phyloP scores from a whole-genome alignment of 805 yeast species.

The Pichia nakasei region DNA sequence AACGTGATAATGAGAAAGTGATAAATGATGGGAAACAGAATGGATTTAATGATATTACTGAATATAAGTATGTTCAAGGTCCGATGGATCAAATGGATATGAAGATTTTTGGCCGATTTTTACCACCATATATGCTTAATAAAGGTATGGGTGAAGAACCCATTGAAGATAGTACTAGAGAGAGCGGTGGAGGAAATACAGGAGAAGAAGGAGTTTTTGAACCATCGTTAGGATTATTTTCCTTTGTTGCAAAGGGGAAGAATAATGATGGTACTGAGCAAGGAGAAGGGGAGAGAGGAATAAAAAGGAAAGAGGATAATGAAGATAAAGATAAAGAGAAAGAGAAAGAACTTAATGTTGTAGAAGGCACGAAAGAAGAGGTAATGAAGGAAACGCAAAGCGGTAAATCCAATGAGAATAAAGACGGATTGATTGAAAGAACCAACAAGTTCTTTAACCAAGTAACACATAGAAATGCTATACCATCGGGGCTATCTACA shows the following conservation, averaged over 20 bases:
- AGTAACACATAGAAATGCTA: constrained; percentile 11
- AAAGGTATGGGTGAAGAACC: background rate
- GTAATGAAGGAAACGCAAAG: too few relatives aligned
- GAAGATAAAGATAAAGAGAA: too few relatives aligned
- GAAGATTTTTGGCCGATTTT: constrained; percentile 72
- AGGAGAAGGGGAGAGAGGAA: too few relatives aligned
- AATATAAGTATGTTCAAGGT: constrained; percentile 56
- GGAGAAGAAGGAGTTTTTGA: background rate
- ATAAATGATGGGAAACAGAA: background rate
- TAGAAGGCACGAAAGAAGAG: too few relatives aligned
- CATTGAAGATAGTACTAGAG: background rate
- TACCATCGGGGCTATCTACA: constrained; percentile 27
- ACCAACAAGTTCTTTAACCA: constrained; percentile 10
- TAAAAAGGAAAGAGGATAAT: too few relatives aligned
- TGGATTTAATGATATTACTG: constrained; percentile 6
- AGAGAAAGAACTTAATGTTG: too few relatives aligned
- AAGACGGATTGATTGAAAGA: background rate
- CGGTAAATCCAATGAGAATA: background rate
- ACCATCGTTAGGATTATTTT: constrained; percentile 6
- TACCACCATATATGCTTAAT: constrained; percentile 69
- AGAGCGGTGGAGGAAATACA: background rate
- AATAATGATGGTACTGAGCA: too few relatives aligned
- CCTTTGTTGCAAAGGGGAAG: constrained; percentile 1
- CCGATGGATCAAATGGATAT: constrained; percentile 79
- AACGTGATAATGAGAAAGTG: background rate